Conservation (phyloP, 140 eudicot genomes). For the Cichorium intybus region DNA sequence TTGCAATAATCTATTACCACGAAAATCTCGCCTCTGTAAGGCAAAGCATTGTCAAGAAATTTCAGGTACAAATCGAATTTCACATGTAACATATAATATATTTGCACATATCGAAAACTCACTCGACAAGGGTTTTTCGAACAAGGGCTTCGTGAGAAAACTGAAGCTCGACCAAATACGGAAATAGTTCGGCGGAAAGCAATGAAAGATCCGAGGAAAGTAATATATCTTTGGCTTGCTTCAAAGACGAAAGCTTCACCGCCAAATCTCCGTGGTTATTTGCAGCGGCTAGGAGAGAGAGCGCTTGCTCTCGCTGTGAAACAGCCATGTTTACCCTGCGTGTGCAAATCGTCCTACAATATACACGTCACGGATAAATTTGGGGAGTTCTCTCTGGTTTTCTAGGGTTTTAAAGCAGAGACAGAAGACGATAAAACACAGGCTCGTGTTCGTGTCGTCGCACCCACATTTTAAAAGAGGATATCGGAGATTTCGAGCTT, state of each 20-base stretch:
- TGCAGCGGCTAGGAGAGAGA: constrained; percentile 80
- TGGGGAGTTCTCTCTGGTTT: constrained; percentile 24
- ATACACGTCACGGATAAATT: constrained; percentile 14
- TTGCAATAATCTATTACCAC: background rate
- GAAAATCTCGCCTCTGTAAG: background rate
- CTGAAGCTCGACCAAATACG: constrained; percentile 71
- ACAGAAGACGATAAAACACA: constrained; percentile 7
- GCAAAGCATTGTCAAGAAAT: constrained; percentile 11
- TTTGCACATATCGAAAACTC: constrained; percentile 14
- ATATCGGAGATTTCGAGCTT: constrained; percentile 18
- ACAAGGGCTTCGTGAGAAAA: constrained; percentile 73
- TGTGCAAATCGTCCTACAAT: constrained; percentile 7
- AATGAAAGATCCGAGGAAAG: constrained; percentile 47
- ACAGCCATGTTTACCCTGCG: constrained; percentile 35
- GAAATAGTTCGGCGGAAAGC: constrained; percentile 62
- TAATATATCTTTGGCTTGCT: constrained; percentile 71
- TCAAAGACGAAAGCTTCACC: constrained; percentile 81
- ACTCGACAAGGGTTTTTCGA: constrained; percentile 85
- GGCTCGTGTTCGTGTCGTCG: constrained; percentile 7
- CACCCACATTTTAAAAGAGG: constrained; percentile 15
- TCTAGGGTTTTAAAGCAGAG: constrained; percentile 30
- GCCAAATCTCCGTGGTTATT: constrained; percentile 98
- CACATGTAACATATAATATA: background rate
- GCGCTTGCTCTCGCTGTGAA: constrained; percentile 70
- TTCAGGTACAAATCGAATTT: background rate